Evolutionary conservation across 352 stramenopile species (phyloP).

Genomic region (Phytopythium oedochilum): DNA sequence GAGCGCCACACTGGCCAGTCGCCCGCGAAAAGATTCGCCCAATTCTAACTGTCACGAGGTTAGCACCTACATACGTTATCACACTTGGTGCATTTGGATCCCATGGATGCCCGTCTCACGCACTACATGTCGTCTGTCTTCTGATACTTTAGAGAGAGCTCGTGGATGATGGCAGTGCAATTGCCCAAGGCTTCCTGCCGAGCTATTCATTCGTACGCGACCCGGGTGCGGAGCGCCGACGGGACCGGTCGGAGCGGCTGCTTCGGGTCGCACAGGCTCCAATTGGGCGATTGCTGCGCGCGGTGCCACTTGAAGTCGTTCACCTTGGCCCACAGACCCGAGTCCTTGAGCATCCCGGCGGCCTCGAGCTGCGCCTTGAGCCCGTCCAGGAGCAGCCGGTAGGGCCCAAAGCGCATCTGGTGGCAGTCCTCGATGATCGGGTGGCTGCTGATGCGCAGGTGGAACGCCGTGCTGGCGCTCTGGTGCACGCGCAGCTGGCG

Average conservation of each 20-base stretch:
- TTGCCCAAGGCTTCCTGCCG: neutral
- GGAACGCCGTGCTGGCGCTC: constrained; percentile 62
- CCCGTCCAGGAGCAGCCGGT: constrained; percentile 56
- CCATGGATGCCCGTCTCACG: too few relatives aligned
- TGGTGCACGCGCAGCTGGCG: constrained; percentile 86
- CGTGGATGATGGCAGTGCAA: too few relatives aligned
- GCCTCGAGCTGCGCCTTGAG: constrained; percentile 58
- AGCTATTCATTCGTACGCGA: constrained; percentile 32
- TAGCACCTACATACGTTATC: too few relatives aligned
- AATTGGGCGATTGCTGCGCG: constrained; percentile 84
- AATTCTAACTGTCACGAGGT: too few relatives aligned
- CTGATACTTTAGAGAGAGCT: too few relatives aligned
- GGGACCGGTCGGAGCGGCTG: constrained; percentile 34
- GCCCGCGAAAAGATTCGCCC: too few relatives aligned
- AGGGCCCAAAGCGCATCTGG: constrained; percentile 76
- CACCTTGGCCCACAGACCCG: constrained; percentile 80
- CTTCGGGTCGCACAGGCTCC: constrained; percentile 58
- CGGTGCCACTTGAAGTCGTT: constrained; percentile 93
- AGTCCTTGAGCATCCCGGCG: constrained; percentile 45
- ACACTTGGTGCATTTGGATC: too few relatives aligned
- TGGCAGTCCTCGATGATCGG: constrained; percentile 91
- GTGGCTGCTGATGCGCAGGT: constrained; percentile 77
- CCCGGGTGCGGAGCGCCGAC: constrained; percentile 18
- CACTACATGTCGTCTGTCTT: too few relatives aligned
- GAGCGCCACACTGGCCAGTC: too few relatives aligned